Evolutionary conservation across 1,139 yeast species (phyloP).

Genomic region (Taphrina betulina): DNA sequence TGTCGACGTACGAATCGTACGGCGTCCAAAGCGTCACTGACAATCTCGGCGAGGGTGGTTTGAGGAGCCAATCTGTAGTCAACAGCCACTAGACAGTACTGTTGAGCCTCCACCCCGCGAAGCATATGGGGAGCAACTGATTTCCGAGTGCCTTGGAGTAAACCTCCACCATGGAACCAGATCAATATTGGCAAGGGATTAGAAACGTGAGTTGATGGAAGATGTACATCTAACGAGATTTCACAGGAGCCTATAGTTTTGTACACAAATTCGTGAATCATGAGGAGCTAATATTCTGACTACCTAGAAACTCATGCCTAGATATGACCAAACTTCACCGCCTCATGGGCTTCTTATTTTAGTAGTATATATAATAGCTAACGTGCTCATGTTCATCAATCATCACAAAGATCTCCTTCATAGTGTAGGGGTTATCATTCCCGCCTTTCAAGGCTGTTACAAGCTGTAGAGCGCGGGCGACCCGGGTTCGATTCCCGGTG

Average conservation of each 20-base stretch:
- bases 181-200: conserved; percentile 1
- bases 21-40: conserved; percentile 49
- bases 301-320: too few relatives aligned
- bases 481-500: conserved; percentile 31
- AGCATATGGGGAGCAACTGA: conserved; percentile 8
- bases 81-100: conserved; percentile 42
- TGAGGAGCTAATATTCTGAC: too few relatives aligned
- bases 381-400: too few relatives aligned
- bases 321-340: too few relatives aligned
- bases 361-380: too few relatives aligned
- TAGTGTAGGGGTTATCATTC: conserved; percentile 30
- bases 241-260: conserved; percentile 1
- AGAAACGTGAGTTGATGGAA: neutral
- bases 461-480: conserved; percentile 14
- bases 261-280: conserved; percentile 5
- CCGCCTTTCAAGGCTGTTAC: conserved; percentile 18
- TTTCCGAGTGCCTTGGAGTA: conserved; percentile 18
- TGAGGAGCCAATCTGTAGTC: conserved; percentile 52
- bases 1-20: conserved; percentile 36
- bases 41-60: conserved; percentile 51
- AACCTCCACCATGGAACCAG: conserved; percentile 22
- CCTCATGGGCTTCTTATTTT: too few relatives aligned
- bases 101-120: neutral
- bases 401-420: too few relatives aligned
- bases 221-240: conserved; percentile 5